phyloP scores from a whole-genome alignment of 345 rosid genomes.

The Hevea brasiliensis region DNA sequence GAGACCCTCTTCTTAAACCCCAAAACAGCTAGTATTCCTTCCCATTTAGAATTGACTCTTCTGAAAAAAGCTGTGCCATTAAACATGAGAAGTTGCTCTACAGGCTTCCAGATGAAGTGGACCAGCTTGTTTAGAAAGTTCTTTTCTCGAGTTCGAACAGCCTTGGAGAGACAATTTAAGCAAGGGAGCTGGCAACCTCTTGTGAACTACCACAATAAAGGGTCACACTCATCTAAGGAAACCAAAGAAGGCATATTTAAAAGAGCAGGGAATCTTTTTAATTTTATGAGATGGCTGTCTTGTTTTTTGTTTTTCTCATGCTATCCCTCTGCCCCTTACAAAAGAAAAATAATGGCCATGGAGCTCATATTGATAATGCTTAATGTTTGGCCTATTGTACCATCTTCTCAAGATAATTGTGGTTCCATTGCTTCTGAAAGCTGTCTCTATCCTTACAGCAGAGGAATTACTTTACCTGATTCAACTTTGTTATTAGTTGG shows the following conservation, averaged over 20 bases:
- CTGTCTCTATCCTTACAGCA: slow-evolving; percentile 61
- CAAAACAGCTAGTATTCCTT: slow-evolving; percentile 83
- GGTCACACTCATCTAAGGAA: slow-evolving; percentile 26
- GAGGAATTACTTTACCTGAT: slow-evolving; percentile 67
- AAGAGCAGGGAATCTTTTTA: slow-evolving; percentile 72
- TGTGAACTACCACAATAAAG: slow-evolving; percentile 21
- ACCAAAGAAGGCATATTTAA: slow-evolving; percentile 36
- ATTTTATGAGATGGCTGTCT: slow-evolving; percentile 88
- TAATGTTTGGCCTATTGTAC: slow-evolving; percentile 72
- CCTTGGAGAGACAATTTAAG: slow-evolving; percentile 88
- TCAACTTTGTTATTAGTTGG: slow-evolving; percentile 77
- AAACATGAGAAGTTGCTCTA: slow-evolving; percentile 94
- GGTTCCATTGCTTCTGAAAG: slow-evolving; percentile 41
- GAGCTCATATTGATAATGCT: slow-evolving; percentile 82
- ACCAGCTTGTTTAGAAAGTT: slow-evolving; percentile 87
- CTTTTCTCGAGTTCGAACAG: slow-evolving; percentile 83
- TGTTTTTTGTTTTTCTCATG: slow-evolving; percentile 79
- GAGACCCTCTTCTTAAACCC: slow-evolving; percentile 92
- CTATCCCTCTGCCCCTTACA: slow-evolving; percentile 94
- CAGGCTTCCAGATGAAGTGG: slow-evolving; percentile 99
- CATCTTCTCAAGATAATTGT: slow-evolving; percentile 43
- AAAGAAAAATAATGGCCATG: slow-evolving; percentile 93
- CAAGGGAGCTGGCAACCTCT: slow-evolving; percentile 67
- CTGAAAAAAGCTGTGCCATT: slow-evolving; percentile 79
- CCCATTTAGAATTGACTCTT: slow-evolving; percentile 73